Evolutionary conservation across 352 stramenopile species (phyloP).

Genomic region (Phytopythium boreale): DNA sequence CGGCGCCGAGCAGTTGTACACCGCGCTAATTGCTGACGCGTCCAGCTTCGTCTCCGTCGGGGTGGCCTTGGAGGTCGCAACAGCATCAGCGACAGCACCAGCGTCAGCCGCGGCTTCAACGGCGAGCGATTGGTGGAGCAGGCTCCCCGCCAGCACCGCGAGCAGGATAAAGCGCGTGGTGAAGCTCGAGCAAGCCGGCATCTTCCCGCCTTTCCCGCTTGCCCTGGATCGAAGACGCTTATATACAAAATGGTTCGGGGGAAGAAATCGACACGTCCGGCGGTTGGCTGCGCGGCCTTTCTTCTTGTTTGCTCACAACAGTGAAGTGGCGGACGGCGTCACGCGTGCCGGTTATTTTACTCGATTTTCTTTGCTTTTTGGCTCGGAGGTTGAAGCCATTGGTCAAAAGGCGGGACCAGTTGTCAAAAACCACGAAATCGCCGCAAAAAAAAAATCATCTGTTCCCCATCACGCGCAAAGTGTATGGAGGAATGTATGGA

Average conservation of each 20-base stretch:
- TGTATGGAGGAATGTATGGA: conserved; percentile 3
- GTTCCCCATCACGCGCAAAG: background rate
- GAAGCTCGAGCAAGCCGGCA: background rate
- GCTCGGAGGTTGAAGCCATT: conserved; percentile 3
- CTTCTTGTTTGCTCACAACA: background rate
- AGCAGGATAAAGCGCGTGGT: conserved; percentile 1
- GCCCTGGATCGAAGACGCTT: background rate
- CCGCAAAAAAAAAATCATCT: background rate
- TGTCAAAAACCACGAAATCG: background rate
- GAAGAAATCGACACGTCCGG: background rate
- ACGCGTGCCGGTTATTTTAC: background rate
- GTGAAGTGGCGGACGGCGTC: background rate
- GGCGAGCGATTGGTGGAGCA: background rate
- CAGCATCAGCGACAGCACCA: conserved; percentile 8
- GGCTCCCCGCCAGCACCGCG: background rate
- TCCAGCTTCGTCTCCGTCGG: background rate
- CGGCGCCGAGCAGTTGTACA: conserved; percentile 28
- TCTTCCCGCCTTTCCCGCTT: background rate
- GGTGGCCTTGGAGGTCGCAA: conserved; percentile 2
- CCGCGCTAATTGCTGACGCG: background rate
- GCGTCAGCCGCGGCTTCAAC: background rate
- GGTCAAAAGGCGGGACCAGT: background rate
- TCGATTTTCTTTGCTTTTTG: conserved; percentile 1
- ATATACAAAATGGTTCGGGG: background rate
- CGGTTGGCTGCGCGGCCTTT: background rate